Base-by-base conservation (phyloP, 768 basidiomycete genomes). In the Boletus eberwhitei region DNA sequence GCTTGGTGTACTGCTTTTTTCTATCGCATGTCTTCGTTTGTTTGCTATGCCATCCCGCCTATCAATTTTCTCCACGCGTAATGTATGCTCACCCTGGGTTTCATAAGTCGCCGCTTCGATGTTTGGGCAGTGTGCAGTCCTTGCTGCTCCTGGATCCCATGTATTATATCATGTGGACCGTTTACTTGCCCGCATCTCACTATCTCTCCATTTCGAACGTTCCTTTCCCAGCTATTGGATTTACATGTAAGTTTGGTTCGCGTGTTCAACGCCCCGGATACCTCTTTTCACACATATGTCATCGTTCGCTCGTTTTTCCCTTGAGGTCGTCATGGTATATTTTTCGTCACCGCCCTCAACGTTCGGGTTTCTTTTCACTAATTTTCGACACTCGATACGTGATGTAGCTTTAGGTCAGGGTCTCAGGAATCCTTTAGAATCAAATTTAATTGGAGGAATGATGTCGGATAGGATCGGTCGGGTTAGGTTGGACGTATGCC, bases 111-210 rank as follows among this genome's bases (percentile, higher is more conserved):
- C 29, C 39, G 29, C 19, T 41, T 49, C 12, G 17, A 35, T 24
- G 42, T 14, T 13, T 5, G 13, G 24, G 24, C 37, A 29, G 36
- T n/a, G 7, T 38, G 38, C 26, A 14, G 26, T 42, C 14, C 37
- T 31, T 31, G 19, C 19, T 51, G 47, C 19, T 50, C 29, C 22
- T 48, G 60, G 60, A 58, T 57, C 26, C 40, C 4, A 24, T 63
- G 49, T 63, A 62, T 60, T 52, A 39, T 66, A 56, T 32, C 42
- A 19, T 52, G 22, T 24, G 48, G 46, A 56, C 46, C 21, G 21
- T 31, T 34, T 40, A 19, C 11, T 49, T 38, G 32, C 26, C 46
- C 21, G 24, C 21, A 22, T 42, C 19, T 49, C 24, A 13, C 19
- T 19, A 35, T 36, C 12, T n/a, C 19, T 47, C 7, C 17, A 9